Base-by-base conservation (phyloP, 768 basidiomycete genomes). In the Cubamyces lactineus region DNA sequence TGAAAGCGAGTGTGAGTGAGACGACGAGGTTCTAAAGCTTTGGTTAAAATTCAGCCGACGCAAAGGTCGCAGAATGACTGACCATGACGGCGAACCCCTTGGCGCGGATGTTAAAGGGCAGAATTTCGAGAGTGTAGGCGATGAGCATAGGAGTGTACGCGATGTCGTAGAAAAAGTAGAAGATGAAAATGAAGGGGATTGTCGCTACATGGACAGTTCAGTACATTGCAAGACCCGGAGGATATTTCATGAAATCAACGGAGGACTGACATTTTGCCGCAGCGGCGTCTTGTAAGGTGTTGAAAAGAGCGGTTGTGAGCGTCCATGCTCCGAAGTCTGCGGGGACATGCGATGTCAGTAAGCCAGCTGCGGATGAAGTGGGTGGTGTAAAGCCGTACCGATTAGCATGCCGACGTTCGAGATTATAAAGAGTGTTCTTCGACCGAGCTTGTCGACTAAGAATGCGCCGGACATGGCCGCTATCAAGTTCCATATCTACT, bases 21-120 rank as follows among this genome's bases (percentile, higher is more conserved):
- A 89, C 78, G 5, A 78, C 78, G 53, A 89, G 74, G 71, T 87
- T 88, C 87, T 88, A 66, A 5, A 21, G 45, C 2, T 5, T 39
- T 15, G 41, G 28, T 24, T n/a, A 53, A 19, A 28, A 1, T 51
- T 46, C 24, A 16, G 17, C n/a, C n/a, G n/a, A n/a, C n/a, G n/a
- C n/a, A n/a, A n/a, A n/a, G 45, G 23, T 38, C 19, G 34, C 38
- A 59, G 67, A 59, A 26, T 50, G 19, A 70, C 79, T 16, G 61
- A 86, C 87, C 86, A 92, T 90, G 39, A 90, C 70, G 7, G 89
- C 86, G 63, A 91, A 87, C 0, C 91, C 91, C 68, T 86, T 91
- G 11, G 92, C 92, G 53, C 93, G 86, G 61, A 94, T 86, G 61
- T 78, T 80, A 74, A 85, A 92, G 0, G 92, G 92, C 3, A 94